Percentiles rank a stretch among this genome's conserved stretches.
phyloP scores from a whole-genome alignment of 225 moss, liverwort and hornwort species.

The Asterella californica region DNA sequence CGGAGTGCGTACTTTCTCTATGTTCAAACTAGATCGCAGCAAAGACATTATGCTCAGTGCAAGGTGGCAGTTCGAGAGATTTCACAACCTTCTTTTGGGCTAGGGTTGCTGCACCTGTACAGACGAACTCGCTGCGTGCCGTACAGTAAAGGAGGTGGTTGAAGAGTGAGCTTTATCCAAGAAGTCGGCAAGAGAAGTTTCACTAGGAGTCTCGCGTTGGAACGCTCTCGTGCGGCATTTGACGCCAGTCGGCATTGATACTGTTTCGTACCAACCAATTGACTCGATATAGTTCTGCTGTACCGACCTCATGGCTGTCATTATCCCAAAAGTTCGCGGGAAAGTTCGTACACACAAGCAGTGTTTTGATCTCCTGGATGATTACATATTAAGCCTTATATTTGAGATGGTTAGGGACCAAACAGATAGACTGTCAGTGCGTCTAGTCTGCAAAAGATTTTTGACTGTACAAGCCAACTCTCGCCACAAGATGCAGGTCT shows the following conservation, averaged over 20 bases:
- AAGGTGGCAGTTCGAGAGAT: slow-evolving; percentile 15
- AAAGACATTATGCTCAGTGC: slow-evolving; percentile 16
- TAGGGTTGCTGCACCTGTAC: neutral
- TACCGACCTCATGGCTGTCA: slow-evolving; percentile 2
- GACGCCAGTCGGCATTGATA: neutral
- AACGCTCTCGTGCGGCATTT: neutral
- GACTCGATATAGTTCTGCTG: neutral
- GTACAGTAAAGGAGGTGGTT: neutral
- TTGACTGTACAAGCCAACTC: slow-evolving; percentile 43
- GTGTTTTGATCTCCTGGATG: slow-evolving; percentile 28
- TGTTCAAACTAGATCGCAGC: slow-evolving; percentile 12
- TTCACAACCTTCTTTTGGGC: neutral
- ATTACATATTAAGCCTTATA: slow-evolving; percentile 17
- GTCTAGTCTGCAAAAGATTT: slow-evolving; percentile 57
- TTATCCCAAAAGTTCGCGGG: neutral
- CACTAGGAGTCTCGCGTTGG: neutral
- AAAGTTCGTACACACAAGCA: slow-evolving; percentile 12
- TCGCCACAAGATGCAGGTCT: slow-evolving; percentile 51
- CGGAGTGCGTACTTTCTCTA: neutral
- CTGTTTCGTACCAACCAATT: neutral
- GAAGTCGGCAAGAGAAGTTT: neutral
- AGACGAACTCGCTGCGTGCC: neutral
- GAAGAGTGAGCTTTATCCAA: neutral
- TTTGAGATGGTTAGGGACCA: slow-evolving; percentile 15
- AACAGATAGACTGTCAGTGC: slow-evolving; percentile 25